Evolutionary conservation across 2,329 filamentous ascomycete species (phyloP), one percentile per base, ranked within the genome.

Genomic region (Tolypocladium nubicola): DNA sequence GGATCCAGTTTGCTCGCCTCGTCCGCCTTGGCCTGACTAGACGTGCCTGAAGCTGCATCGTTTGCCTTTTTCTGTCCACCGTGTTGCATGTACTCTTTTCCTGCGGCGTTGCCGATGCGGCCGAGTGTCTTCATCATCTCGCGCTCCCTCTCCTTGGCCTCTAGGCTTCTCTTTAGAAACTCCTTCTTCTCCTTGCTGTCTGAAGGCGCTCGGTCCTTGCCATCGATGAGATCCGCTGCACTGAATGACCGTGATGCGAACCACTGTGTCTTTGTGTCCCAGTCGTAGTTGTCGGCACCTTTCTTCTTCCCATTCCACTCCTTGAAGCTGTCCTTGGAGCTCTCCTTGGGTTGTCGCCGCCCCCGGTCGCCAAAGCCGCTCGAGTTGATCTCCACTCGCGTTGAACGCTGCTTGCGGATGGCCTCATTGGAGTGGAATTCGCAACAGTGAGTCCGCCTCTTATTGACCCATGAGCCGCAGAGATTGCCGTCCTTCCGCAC

Each of bases 391-490:
- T 96, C 91, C 76, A 92, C 86, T 40, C 92, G 81, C 1, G 79
- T 77, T 13, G 83, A 77, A 37, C 78, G 76, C 56, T 67, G 84
- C 67, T 89, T 92, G 56, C 85, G 82, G 3, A 97, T 75, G 33
- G 90, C 87, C 33, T 90, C 77, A 64, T 95, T 91, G 63, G 96
- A 84, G 71, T 99, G 94, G 64, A 88, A 99, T 62, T 96, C 91
- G 73, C 94, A 99, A 68, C 88, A 90, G 64, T 96, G 86, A 0
- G 92, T 96, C 65, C 91, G 89, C 56, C 90, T 85, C 62, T 83
- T 84, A 70, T 99, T 93, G 59, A 99, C 80, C 94, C 94, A 99
- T 35, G 82, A 76, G 39, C 82, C 84, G 71, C 94, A 99, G 52
- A 81, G 75, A 57, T 88, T 81, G 43, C 94, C 93, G 67, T 97